These are phyloP conservation scores for Trypanosoma platydactyli DNA, from an alignment of 208 protist genomes.

Conservation along the genomic window DNA sequence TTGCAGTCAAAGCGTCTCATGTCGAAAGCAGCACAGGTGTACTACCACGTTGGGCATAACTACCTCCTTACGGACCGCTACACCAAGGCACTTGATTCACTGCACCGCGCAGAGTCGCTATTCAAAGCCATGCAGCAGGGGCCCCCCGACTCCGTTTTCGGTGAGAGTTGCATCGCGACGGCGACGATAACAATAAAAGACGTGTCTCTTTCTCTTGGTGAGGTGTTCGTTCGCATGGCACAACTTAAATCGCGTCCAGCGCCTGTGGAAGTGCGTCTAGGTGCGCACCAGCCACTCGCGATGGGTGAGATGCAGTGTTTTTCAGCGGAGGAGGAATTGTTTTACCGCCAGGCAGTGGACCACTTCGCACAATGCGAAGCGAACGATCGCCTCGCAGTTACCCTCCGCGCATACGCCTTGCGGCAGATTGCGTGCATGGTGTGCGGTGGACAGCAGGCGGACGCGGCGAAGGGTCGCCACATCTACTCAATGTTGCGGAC, in stretches of 20 bases:
- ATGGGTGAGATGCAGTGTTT: constrained; percentile 41
- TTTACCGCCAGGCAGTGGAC: constrained; percentile 51
- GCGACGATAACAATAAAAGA: constrained; percentile 37
- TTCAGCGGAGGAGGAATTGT: constrained; percentile 45
- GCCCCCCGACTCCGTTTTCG: constrained; percentile 39
- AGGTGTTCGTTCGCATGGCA: constrained; percentile 64
- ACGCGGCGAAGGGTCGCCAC: constrained; percentile 32
- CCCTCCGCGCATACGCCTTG: constrained; percentile 46
- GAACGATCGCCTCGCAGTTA: constrained; percentile 30
- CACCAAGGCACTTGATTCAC: constrained; percentile 79
- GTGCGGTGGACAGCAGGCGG: constrained; percentile 33
- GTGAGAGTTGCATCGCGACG: constrained; percentile 42
- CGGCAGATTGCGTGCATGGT: constrained; percentile 39
- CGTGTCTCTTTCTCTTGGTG: constrained; percentile 49
- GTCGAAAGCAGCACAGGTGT: constrained; percentile 64
- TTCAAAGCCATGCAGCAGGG: constrained; percentile 49
- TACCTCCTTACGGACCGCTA: constrained; percentile 65
- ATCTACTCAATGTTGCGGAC: constrained; percentile 45
- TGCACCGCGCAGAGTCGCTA: constrained; percentile 62
- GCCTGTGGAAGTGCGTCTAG: constrained; percentile 23
- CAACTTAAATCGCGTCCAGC: constrained; percentile 33
- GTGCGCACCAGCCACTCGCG: constrained; percentile 44
- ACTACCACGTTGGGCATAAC: constrained; percentile 66
- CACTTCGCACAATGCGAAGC: constrained; percentile 55
- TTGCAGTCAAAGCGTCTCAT: constrained; percentile 45